Percentiles rank a stretch among this genome's conserved stretches.
Conservation (phyloP, 352 stramenopile species). For the Globisporangium alternatum region DNA sequence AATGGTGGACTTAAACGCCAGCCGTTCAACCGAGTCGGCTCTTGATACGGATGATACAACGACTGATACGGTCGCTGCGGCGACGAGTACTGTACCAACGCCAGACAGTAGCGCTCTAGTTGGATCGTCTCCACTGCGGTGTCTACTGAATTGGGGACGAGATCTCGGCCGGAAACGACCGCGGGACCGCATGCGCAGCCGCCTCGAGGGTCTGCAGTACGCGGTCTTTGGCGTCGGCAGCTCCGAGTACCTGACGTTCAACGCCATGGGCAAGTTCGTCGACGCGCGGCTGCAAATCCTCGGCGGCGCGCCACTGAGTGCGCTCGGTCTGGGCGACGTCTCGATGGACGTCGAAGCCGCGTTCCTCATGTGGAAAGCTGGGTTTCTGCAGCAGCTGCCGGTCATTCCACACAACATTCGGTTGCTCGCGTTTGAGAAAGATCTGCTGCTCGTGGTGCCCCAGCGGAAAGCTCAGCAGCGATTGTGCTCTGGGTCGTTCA, state of each 20-base stretch:
- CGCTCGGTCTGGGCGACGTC: conserved; percentile 91
- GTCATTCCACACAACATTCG: conserved; percentile 9
- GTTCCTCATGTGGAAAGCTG: conserved; percentile 82
- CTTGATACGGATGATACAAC: neutral
- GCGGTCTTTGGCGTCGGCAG: conserved; percentile 96
- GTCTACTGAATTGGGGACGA: conserved; percentile 10
- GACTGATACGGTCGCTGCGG: neutral
- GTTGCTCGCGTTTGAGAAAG: conserved; percentile 15
- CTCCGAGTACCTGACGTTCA: conserved; percentile 94
- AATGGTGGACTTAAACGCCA: neutral
- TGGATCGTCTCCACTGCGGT: conserved; percentile 5
- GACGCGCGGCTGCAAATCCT: conserved; percentile 78
- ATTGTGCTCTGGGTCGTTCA: neutral
- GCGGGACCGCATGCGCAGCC: neutral
- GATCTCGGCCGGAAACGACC: conserved; percentile 4
- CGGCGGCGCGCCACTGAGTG: conserved; percentile 66
- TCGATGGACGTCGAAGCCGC: conserved; percentile 71
- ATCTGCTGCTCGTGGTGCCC: conserved; percentile 32
- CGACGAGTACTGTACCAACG: neutral
- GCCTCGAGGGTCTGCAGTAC: conserved; percentile 68
- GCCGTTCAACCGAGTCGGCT: neutral
- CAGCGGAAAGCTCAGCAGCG: conserved; percentile 5
- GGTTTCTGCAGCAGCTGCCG: conserved; percentile 23
- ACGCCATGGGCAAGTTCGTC: conserved; percentile 91
- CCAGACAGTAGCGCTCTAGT: neutral